These are phyloP conservation scores for Hypoxylon sp. DNA, from an alignment of 2,329 filamentous ascomycete genomes.

Conservation along the genomic window DNA sequence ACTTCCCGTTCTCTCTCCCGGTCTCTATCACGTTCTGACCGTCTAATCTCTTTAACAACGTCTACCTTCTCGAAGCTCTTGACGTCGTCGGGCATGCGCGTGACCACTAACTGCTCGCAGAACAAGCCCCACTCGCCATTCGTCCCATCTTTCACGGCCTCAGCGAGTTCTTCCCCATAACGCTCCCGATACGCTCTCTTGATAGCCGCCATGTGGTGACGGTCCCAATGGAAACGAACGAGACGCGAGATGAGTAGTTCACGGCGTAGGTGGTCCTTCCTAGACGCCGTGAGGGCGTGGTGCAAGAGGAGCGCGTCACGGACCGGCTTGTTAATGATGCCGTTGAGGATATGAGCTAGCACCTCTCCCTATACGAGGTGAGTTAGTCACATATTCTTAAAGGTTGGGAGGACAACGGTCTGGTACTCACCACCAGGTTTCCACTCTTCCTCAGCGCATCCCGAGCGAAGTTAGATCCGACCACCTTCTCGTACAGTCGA, in stretches of 20 bases:
- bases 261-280: constrained; percentile 77
- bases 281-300: constrained; percentile 84
- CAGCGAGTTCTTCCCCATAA: constrained; percentile 79
- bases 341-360: constrained; percentile 94
- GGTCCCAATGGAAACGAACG: constrained; percentile 93
- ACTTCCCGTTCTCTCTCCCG: constrained; percentile 31
- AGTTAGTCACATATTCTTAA: constrained; percentile 17
- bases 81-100: constrained; percentile 70
- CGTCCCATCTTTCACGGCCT: constrained; percentile 82
- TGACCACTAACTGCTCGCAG: constrained; percentile 76
- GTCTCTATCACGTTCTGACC: constrained; percentile 17
- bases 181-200: constrained; percentile 83
- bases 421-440: constrained; percentile 84
- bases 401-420: neutral
- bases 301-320: constrained; percentile 91
- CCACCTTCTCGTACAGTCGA: constrained; percentile 77
- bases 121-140: constrained; percentile 82
- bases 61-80: constrained; percentile 61
- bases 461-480: constrained; percentile 84
- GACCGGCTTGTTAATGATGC: constrained; percentile 93
- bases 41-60: constrained; percentile 39
- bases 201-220: constrained; percentile 80
- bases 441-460: constrained; percentile 89
- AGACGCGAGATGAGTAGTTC: constrained; percentile 90
- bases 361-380: constrained; percentile 82